Evolutionary conservation across 78 protist genomes (phyloP).

Genomic region (Tieghemostelium lacteum): DNA sequence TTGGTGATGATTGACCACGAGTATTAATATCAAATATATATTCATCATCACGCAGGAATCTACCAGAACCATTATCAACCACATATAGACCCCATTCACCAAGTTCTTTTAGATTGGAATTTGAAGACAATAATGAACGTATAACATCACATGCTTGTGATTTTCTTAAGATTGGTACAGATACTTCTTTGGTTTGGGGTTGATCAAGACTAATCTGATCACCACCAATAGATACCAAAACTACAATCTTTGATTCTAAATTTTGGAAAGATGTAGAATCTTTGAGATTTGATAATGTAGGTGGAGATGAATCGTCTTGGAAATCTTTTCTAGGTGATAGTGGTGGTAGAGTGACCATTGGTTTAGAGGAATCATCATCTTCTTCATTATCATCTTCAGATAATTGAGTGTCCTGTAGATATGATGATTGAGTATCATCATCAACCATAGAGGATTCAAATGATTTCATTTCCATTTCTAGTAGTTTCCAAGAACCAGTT

Average conservation of each 20-base stretch:
- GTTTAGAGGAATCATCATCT: too few species aligned
- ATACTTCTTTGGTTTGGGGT: constrained; percentile 17
- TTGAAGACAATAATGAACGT: constrained; percentile 25
- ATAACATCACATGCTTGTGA: constrained; percentile 72
- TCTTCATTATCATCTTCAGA: background rate
- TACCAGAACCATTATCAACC: constrained; percentile 7
- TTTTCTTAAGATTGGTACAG: constrained; percentile 50
- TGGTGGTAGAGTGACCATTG: background rate
- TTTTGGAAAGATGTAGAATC: background rate
- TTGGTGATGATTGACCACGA: background rate
- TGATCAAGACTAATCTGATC: background rate
- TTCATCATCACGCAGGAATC: constrained; percentile 59
- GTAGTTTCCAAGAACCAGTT: constrained; percentile 56
- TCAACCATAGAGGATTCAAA: constrained; percentile 46
- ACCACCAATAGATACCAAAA: background rate
- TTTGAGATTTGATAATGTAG: background rate
- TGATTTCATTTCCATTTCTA: constrained; percentile 44
- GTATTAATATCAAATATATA: constrained; percentile 17
- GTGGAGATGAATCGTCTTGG: background rate
- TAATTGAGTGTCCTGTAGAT: background rate
- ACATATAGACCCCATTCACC: constrained; percentile 81
- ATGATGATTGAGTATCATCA: constrained; percentile 36
- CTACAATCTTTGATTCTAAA: background rate
- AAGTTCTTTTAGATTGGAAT: constrained; percentile 47
- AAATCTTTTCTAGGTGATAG: background rate